A percentile compares a stretch with the other conserved stretches of the same genome.
Conservation (phyloP, 345 rosid species). For the Iberis pinnata region DNA sequence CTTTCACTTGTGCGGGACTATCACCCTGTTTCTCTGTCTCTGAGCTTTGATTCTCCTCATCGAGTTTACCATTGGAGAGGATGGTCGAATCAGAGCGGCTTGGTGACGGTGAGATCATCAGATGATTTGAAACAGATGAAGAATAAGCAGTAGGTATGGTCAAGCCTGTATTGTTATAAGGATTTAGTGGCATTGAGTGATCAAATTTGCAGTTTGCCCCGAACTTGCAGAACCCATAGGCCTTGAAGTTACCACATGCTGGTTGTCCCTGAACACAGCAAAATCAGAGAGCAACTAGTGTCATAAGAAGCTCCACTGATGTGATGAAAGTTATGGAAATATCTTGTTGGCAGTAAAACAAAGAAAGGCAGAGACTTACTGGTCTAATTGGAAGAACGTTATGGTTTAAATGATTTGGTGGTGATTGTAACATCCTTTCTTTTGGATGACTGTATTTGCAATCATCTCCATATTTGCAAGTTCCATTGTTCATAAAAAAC, state of each 20-base stretch:
- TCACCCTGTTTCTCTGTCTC: conserved; percentile 20
- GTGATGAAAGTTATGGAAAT: not conserved
- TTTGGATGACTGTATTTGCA: conserved; percentile 84
- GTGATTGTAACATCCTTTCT: conserved; percentile 47
- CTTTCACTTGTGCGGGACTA: conserved; percentile 3
- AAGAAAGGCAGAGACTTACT: conserved; percentile 37
- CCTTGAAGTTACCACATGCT: conserved; percentile 52
- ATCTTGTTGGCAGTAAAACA: not conserved
- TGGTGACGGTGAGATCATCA: conserved; percentile 29
- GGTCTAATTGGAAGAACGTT: conserved; percentile 60
- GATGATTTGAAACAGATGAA: conserved; percentile 39
- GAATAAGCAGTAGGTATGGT: conserved; percentile 35
- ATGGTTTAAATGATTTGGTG: conserved; percentile 33
- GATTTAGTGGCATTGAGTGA: conserved; percentile 49
- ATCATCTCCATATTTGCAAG: conserved; percentile 71
- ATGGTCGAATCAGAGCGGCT: conserved; percentile 20
- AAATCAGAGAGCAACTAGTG: conserved; percentile 7
- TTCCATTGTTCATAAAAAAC: conserved; percentile 61
- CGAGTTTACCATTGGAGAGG: conserved; percentile 11
- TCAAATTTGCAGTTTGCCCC: conserved; percentile 71
- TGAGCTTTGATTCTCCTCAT: conserved; percentile 12
- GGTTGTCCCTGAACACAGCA: conserved; percentile 57
- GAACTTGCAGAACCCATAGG: conserved; percentile 58
- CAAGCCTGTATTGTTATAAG: conserved; percentile 33
- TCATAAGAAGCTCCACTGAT: not conserved